These are phyloP conservation scores for Carex cristatella DNA, from an alignment of 176 grass and related monocot genomes.

Conservation along the genomic window DNA sequence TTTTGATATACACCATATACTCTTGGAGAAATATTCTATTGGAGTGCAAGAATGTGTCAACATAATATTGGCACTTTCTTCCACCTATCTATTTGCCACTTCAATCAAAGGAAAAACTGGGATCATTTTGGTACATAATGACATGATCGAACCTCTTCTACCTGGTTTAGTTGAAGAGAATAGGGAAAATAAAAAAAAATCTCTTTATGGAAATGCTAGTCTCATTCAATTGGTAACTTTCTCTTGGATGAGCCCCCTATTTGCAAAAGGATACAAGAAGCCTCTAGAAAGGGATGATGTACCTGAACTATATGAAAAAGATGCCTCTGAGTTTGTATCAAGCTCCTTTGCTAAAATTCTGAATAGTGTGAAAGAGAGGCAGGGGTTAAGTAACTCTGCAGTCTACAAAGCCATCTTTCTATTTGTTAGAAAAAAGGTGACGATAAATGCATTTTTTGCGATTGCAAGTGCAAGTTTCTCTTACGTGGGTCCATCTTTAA, in stretches of 20 bases:
- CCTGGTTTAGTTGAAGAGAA: conserved; percentile 43
- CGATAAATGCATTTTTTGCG: conserved; percentile 75
- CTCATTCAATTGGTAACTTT: conserved; percentile 70
- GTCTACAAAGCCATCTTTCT: conserved; percentile 76
- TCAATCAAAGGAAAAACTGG: conserved; percentile 70
- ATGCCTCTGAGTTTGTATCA: conserved; percentile 49
- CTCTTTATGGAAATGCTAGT: conserved; percentile 57
- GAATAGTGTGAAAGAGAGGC: conserved; percentile 41
- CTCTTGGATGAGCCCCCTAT: conserved; percentile 89
- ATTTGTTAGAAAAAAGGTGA: conserved; percentile 64
- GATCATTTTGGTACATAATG: conserved; percentile 38
- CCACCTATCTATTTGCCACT: conserved; percentile 53
- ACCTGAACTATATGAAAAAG: conserved; percentile 66
- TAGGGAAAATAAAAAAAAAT: conserved; percentile 44
- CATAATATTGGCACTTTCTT: conserved; percentile 37
- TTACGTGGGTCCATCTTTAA: conserved; percentile 90
- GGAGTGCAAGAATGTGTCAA: conserved; percentile 39
- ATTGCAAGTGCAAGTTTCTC: conserved; percentile 61
- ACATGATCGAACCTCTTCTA: conserved; percentile 58
- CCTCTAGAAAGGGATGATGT: conserved; percentile 76
- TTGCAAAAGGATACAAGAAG: conserved; percentile 68
- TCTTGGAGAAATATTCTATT: conserved; percentile 28
- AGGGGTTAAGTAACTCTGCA: conserved; percentile 50
- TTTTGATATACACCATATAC: conserved; percentile 53
- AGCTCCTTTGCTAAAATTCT: conserved; percentile 60